Evolutionary conservation across 148 eudicot genomes (phyloP).

Genomic region (Nepenthes mirabilis): DNA sequence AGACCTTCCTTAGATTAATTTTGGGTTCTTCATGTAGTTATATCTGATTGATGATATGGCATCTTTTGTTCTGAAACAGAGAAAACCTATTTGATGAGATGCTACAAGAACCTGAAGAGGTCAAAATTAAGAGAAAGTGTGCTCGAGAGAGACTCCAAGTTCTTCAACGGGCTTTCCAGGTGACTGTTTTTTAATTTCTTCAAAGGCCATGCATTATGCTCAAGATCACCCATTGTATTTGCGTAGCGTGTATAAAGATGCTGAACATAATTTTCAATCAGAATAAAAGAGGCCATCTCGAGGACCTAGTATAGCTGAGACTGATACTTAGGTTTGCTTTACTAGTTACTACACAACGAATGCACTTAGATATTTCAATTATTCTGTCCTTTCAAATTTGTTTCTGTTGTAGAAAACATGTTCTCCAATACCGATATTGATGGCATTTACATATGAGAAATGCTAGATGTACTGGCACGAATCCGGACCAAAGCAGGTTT

Average conservation of each 20-base stretch:
- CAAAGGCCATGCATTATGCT: background rate
- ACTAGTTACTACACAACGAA: no score
- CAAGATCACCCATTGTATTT: background rate
- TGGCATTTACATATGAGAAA: no score
- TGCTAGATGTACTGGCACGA: no score
- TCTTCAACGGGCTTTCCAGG: constrained; percentile 43
- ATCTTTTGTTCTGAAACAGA: constrained; percentile 12
- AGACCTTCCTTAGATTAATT: background rate
- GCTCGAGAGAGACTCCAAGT: constrained; percentile 31
- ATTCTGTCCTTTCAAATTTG: no score
- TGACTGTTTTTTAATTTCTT: constrained; percentile 4
- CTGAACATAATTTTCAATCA: background rate
- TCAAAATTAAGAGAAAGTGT: constrained; percentile 31
- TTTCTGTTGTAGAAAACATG: no score
- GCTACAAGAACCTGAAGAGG: constrained; percentile 43
- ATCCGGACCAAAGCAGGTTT: no score
- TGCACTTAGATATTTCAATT: no score
- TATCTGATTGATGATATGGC: constrained; percentile 4
- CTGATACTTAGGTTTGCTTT: no score
- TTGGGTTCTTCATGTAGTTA: background rate
- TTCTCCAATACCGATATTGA: no score
- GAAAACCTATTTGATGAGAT: constrained; percentile 34
- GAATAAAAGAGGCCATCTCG: background rate
- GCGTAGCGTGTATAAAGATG: background rate
- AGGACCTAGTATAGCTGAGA: no score